Evolutionary conservation across 2,329 filamentous ascomycete species (phyloP), one percentile per base, ranked within the genome.

Genomic region (Fonsecaea monophora): DNA sequence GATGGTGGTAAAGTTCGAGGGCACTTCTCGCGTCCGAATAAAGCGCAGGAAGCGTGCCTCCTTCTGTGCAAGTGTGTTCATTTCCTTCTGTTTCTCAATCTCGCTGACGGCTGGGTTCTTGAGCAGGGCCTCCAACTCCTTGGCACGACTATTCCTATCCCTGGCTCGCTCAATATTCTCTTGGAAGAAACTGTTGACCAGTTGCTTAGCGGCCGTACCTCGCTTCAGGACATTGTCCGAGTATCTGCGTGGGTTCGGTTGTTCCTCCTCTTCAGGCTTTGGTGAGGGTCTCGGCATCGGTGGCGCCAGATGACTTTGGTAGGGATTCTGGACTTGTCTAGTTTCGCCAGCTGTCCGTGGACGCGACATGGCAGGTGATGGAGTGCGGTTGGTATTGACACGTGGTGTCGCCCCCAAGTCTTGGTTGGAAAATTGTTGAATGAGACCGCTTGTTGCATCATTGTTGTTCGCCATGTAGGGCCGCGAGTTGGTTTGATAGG

Each of bases 361-460:
- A 67, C 95, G 89, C 5, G 72, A 59, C 60, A 84, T 85, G 34
- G 77, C 81, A 25, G 92, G 88, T 37, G 92, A 89, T 37, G 86
- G 84, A 40, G 92, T 87, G 67, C 87, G 85, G 71, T 84, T 87
- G 76, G 93, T 94, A 57, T 89, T 87, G 35, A 85, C 85, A 72
- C 92, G 87, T 67, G 89, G 88, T 53, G 87, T 88, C 53, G 87
- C 88, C 67, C 91, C 90, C 48, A 98, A 86, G 78, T 97, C 96
- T 83, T 98, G 94, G 80, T 97, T 93, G 66, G 94, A 96, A 79
- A 98, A 96, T 78, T 99, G 95, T 78, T 97, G 92, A 68, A 94
- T 93, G 54, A 98, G 86, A 35, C 93, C 94, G 74, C 92, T 95
- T 74, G 94, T 96, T 73, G 90, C 91, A 76, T 97, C 93, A 75